These are phyloP conservation scores for Cryptosporidium meleagridis DNA, from an alignment of 169 alveolate species.

Conservation along the genomic window DNA sequence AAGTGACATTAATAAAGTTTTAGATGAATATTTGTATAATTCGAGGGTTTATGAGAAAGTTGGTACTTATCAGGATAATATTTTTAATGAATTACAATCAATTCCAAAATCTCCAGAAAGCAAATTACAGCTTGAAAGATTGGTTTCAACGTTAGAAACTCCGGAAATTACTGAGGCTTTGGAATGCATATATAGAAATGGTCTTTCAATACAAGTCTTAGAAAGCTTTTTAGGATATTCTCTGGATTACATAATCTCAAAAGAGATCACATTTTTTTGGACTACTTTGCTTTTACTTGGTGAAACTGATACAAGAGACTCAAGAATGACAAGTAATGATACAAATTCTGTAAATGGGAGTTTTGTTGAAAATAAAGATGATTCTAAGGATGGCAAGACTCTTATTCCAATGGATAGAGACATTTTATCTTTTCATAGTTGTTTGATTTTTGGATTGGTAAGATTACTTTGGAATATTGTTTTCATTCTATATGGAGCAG, in stretches of 20 bases:
- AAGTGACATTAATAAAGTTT: not conserved
- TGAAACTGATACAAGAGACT: not conserved
- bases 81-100: not conserved
- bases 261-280: slow-evolving; percentile 46
- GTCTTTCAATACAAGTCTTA: not conserved
- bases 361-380: not conserved
- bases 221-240: slow-evolving; percentile 14
- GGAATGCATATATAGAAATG: not conserved
- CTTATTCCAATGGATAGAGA: not conserved
- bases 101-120: not conserved
- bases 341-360: not conserved
- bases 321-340: slow-evolving; percentile 27
- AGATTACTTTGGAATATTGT: slow-evolving; percentile 28
- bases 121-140: slow-evolving; percentile 8
- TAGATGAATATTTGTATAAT: not conserved
- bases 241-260: not conserved
- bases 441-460: slow-evolving; percentile 33
- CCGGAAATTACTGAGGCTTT: slow-evolving; percentile 20
- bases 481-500: slow-evolving; percentile 14
- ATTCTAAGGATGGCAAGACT: not conserved
- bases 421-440: slow-evolving; percentile 18
- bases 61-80: not conserved
- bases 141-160: not conserved
- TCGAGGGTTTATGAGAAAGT: not conserved
- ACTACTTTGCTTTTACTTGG: slow-evolving; percentile 1